Conservation (phyloP, 768 basidiomycete species). For the Pleurotus pulmonarius region DNA sequence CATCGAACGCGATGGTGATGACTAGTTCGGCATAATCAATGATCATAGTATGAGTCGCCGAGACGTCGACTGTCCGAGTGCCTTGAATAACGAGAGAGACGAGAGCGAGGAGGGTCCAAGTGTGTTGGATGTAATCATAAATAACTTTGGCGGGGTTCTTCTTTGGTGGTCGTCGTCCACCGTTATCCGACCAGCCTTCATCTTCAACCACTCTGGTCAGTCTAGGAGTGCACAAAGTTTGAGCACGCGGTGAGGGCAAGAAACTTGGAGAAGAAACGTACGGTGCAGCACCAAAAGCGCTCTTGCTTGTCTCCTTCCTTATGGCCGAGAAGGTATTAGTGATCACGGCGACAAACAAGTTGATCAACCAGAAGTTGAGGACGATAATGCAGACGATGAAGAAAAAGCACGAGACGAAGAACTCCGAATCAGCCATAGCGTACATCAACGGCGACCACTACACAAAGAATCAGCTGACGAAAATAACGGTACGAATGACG, state of each 20-base stretch:
- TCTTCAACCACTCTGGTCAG: conserved; percentile 45
- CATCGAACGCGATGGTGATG: conserved; percentile 80
- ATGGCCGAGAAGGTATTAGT: conserved; percentile 91
- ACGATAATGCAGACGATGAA: conserved; percentile 83
- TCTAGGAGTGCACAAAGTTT: conserved; percentile 14
- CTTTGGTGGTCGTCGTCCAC: conserved; percentile 37
- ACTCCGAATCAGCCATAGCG: conserved; percentile 83
- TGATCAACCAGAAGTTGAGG: conserved; percentile 93
- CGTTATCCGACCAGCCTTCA: conserved; percentile 54
- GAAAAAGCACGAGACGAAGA: conserved; percentile 82
- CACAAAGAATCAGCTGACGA: not conserved
- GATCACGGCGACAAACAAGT: conserved; percentile 93
- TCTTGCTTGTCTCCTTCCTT: conserved; percentile 78
- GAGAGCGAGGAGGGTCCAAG: conserved; percentile 76
- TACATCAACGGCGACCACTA: conserved; percentile 88
- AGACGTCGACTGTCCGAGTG: conserved; percentile 52
- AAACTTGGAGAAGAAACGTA: conserved; percentile 29
- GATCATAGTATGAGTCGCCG: conserved; percentile 37
- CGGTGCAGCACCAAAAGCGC: conserved; percentile 86
- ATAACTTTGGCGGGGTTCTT: conserved; percentile 49
- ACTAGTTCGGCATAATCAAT: conserved; percentile 67
- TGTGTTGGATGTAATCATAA: conserved; percentile 58
- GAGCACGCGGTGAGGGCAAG: not conserved
- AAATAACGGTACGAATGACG: conserved; percentile 1
- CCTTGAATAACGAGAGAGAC: conserved; percentile 72